Base-by-base conservation (phyloP, 2,329 filamentous ascomycete species). In the Neonectria neomacrospora region DNA sequence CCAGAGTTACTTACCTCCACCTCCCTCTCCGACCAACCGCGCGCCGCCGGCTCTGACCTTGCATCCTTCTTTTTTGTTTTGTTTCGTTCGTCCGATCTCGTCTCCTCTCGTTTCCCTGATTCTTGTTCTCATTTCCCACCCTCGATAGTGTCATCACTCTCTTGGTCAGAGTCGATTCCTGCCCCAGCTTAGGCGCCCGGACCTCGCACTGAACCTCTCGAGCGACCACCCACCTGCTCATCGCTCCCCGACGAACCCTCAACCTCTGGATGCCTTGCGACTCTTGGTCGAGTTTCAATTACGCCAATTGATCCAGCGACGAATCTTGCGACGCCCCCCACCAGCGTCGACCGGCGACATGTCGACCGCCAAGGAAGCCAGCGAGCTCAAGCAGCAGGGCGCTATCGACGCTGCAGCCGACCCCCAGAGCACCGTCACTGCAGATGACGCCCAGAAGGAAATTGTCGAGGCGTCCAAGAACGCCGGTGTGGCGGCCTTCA, bases 331-430 rank as follows among this genome's bases (percentile, higher is more conserved):
- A 47, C 39, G 53, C 52, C 57, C 57, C 61, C 61, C 61, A 42
- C 63, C 45, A 58, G 64, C 55, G 56, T 65, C 68, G 66, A 59
- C 48, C 55, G 66, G 61, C 68, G 68, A 67, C 67, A 80, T 79
- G 77, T 75, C 78, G 59, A 71, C 71, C 71, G 73, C 76, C 58
- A 73, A 68, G 66, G 74, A 78, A 67, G 71, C 74, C 52, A 71
- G 56, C 63, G 93, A 97, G 86, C 86, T 93, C 78, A 96, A 94
- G 86, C 85, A 90, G 78, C 90, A 96, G 80, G 92, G 90, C 68
- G 91, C 89, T 68, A 82, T 95, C 64, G 91, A 96, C 75, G 91
- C 92, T 63, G 90, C 94, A 58, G 85, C 84, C 65, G 86, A 96
- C 76, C 89, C 92, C 37, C 80, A 91, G 71, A 91, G 85, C 75